Base-by-base conservation (phyloP, 2,329 filamentous ascomycete genomes). In the Annulohypoxylon truncatum region DNA sequence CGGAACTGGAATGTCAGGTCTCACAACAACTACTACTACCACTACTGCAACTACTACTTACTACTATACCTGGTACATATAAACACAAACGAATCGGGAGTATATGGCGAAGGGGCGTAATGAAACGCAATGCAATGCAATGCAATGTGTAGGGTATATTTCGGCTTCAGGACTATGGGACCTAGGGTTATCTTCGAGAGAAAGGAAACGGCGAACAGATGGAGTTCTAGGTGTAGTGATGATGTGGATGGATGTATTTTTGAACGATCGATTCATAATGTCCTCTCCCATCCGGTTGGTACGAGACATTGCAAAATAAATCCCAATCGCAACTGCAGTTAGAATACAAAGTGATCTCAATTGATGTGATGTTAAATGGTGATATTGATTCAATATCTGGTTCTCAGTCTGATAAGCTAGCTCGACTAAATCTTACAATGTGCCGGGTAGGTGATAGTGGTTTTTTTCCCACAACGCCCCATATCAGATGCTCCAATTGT, bases 71-170 rank as follows among this genome's bases (percentile, higher is more conserved):
- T 6, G 42, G 13, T 35, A 56, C 20, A 56, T 35, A 26, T 9
- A 31, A 20, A 35, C 29, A 18, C 53, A 10, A 47, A 38, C 4
- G 35, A 15, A 38, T 13, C 5, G 20, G 38, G 26, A 47, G 13
- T 47, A 44, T 33, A 35, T 28, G 53, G 53, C 26, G 15, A 46
- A 35, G 40, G 38, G 28, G 42, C 20, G 53, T 28, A 47, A 54
- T 35, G 42, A 3, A 8, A 44, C 24, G 15, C 29, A 31, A 31
- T 31, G 4, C 29, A 31, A 31, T 31, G 29, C 29, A 2, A 31
- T n/a, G 33, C 9, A 35, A 35, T 13, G 33, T 15, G 15, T 15
- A 8, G 5, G 6, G n/a, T 38, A 8, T 48, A 1, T 48, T 5
- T 28, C 22, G 22, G 44, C 13, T 48, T 28, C 18, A 12, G 12